These are phyloP conservation scores for Punctularia strigosozonata DNA, from an alignment of 768 basidiomycete genomes.

Conservation along the genomic window DNA sequence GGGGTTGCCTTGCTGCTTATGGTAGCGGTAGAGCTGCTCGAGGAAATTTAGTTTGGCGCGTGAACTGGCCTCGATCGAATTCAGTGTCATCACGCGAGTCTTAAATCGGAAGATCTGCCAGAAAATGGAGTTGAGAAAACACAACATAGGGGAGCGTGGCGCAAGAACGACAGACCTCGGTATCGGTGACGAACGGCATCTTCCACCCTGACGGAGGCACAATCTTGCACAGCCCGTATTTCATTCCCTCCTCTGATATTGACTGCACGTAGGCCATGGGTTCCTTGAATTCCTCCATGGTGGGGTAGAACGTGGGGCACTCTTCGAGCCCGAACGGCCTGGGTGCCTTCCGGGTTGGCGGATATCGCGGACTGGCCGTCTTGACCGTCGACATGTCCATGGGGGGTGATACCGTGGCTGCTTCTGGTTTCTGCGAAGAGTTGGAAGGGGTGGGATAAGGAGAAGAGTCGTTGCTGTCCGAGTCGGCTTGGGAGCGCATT, in stretches of 20 bases:
- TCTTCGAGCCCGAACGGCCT: conserved; percentile 83
- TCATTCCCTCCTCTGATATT: conserved; percentile 56
- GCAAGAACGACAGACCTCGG: conserved; percentile 51
- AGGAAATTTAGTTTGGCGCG: conserved; percentile 95
- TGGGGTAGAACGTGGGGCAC: conserved; percentile 84
- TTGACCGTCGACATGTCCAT: conserved; percentile 67
- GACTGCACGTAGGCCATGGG: conserved; percentile 88
- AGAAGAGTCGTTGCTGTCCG: conserved; percentile 28
- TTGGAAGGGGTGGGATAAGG: conserved; percentile 15
- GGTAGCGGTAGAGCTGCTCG: conserved; percentile 93
- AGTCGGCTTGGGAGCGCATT: conserved; percentile 54
- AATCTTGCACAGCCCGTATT: conserved; percentile 91
- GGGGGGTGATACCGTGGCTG: conserved; percentile 37
- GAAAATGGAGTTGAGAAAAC: conserved; percentile 14
- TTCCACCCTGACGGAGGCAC: conserved; percentile 89
- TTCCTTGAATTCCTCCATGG: conserved; percentile 84
- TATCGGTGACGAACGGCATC: conserved; percentile 93
- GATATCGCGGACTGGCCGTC: conserved; percentile 41
- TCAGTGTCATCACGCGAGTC: conserved; percentile 87
- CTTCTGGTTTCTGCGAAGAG: not conserved
- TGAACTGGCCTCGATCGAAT: conserved; percentile 95
- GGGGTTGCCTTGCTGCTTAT: conserved; percentile 88
- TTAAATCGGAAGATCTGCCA: conserved; percentile 84
- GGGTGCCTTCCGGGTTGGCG: conserved; percentile 26
- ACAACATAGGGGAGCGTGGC: conserved; percentile 4